Base-by-base conservation (phyloP, 2,329 filamentous ascomycete genomes). In the Pestalotiopsis sp. region DNA sequence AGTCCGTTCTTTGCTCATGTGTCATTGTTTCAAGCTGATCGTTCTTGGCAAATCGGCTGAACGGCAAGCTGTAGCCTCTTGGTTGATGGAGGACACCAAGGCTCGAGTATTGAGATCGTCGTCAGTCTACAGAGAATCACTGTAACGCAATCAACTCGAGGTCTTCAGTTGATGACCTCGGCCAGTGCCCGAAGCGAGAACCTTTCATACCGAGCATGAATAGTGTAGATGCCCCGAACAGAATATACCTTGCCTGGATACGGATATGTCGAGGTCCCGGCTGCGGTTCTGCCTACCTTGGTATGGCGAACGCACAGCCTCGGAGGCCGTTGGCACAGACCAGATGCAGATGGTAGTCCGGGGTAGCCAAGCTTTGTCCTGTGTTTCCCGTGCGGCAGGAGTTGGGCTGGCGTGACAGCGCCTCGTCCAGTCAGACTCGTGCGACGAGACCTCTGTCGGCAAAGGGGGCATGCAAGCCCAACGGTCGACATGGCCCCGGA, bases 1-100 rank as follows among this genome's bases (percentile, higher is more conserved):
- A 44, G 20, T 11, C 26, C 39, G 22, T n/a, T 52, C 40, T 48
- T 35, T 20, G n/a, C 24, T 17, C 40, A 20, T 55, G 48, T 65
- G 62, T 63, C 64, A 59, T 44, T 66, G 64, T 66, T 60, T 66
- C 64, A 60, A 59, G 64, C 55, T 39, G 63, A 65, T 65, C 63
- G 22, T 48, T 38, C 63, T 66, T 58, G 24, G 44, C 62, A 65
- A 35, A 56, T 65, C 30, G 61, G 61, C 20, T 64, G 39, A 17
- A 64, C 20, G 38, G 44, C 44, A 62, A 40, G 17, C 26, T 59
- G 4, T 5, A 52, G 30, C 17, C 17, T 52, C 17, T 6, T 52
- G 17, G 17, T 52, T n/a, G 44, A 52, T 6, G 17, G 20, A n/a
- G n/a, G n/a, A 52, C 14, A 3, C 17, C 17, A n/a, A 9, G 10